Evolutionary conservation across 2,329 filamentous ascomycete species (phyloP).

Genomic region (Polychaeton citri): DNA sequence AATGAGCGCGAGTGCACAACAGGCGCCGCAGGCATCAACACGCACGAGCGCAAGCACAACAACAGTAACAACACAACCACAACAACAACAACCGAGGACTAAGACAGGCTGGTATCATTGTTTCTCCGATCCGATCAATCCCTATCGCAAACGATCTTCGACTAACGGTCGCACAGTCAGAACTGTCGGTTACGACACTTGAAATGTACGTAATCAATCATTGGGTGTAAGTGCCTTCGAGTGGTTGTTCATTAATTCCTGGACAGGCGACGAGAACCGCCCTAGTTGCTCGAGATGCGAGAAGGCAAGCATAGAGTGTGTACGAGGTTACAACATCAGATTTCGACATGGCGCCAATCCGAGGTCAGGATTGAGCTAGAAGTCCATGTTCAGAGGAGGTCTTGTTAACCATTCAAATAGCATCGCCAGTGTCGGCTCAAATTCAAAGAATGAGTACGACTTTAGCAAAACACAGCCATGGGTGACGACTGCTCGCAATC

Average conservation of each 20-base stretch:
- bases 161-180: conserved; percentile 8
- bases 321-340: conserved; percentile 18
- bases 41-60: no score
- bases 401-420: conserved; percentile 10
- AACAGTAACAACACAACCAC: no score
- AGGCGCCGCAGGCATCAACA: background rate
- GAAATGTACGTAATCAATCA: conserved; percentile 12
- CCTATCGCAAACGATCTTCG: background rate
- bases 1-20: background rate
- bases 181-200: conserved; percentile 17
- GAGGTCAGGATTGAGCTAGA: no score
- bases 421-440: conserved; percentile 12
- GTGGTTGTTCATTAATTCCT: no score
- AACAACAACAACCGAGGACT: no score
- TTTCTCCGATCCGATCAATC: conserved; percentile 1
- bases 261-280: conserved; percentile 16
- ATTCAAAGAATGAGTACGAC: conserved; percentile 17
- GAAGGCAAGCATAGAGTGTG: conserved; percentile 18
- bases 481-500: conserved; percentile 16
- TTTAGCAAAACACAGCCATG: conserved; percentile 18
- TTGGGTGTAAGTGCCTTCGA: no score
- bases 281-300: conserved; percentile 17
- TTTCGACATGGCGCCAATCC: conserved; percentile 20
- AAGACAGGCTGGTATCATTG: conserved; percentile 13
- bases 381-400: background rate